Percentiles rank a stretch among this genome's conserved stretches.
Evolutionary conservation across 352 stramenopile genomes (phyloP).

Genomic region (Pythium brassicae): DNA sequence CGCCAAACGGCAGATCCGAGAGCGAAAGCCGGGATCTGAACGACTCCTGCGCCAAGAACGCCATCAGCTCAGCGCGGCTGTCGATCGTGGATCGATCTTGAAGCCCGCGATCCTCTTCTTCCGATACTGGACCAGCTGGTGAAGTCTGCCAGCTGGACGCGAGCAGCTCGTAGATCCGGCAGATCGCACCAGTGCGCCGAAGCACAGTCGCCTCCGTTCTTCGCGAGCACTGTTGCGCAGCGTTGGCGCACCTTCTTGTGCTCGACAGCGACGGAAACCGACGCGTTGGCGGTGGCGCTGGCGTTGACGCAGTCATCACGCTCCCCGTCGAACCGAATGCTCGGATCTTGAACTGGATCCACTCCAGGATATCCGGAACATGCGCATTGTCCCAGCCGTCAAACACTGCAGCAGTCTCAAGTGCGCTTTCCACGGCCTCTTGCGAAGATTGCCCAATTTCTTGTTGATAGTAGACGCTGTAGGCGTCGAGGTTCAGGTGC

Average conservation of each 20-base stretch:
- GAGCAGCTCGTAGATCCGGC: constrained; percentile 38
- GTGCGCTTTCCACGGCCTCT: background rate
- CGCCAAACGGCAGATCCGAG: constrained; percentile 48
- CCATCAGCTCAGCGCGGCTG: constrained; percentile 31
- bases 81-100: background rate
- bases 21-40: constrained; percentile 35
- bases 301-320: background rate
- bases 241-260: background rate
- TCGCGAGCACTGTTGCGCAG: no score
- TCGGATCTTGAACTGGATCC: constrained; percentile 31
- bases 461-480: constrained; percentile 49
- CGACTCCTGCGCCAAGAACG: constrained; percentile 41
- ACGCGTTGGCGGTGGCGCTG: no score
- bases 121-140: background rate
- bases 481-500: constrained; percentile 24
- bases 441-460: constrained; percentile 21
- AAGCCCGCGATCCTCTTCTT: background rate
- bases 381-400: constrained; percentile 15
- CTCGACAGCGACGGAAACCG: constrained; percentile 25
- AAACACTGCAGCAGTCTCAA: background rate
- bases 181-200: constrained; percentile 30
- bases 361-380: constrained; percentile 48
- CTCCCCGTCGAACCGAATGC: background rate
- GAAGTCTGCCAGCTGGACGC: background rate
- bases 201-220: constrained; percentile 12